Evolutionary conservation across 1,139 yeast genomes (phyloP).

Genomic region (Candida sp.): DNA sequence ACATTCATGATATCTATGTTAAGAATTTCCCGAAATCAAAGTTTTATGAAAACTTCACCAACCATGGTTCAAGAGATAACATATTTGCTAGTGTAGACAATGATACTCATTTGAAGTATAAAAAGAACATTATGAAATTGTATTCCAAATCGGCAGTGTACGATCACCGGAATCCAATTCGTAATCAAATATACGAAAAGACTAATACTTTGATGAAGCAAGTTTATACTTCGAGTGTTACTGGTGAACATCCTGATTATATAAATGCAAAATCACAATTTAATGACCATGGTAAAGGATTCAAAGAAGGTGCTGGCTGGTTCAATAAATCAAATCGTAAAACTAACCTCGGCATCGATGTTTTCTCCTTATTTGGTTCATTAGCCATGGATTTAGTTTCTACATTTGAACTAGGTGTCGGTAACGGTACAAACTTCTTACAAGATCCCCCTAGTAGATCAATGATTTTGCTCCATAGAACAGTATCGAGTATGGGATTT

Average conservation of each 20-base stretch:
- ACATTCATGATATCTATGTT: conserved; percentile 54
- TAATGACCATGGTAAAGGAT: conserved; percentile 37
- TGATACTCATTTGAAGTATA: conserved; percentile 45
- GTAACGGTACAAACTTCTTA: conserved; percentile 42
- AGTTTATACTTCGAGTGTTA: conserved; percentile 26
- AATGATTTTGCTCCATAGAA: conserved; percentile 47
- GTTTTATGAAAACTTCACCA: conserved; percentile 62
- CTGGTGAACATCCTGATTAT: conserved; percentile 30
- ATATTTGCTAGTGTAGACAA: conserved; percentile 56
- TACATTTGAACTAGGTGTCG: conserved; percentile 55
- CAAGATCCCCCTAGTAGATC: conserved; percentile 33
- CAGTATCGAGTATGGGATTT: conserved; percentile 63
- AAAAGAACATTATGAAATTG: conserved; percentile 43
- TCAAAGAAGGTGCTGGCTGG: conserved; percentile 24
- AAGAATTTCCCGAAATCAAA: conserved; percentile 56
- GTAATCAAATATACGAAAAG: conserved; percentile 21
- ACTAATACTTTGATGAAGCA: conserved; percentile 22
- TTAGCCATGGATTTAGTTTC: conserved; percentile 72
- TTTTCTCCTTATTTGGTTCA: conserved; percentile 60
- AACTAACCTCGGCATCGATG: conserved; percentile 45
- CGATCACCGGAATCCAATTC: conserved; percentile 25
- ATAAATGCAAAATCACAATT: conserved; percentile 27
- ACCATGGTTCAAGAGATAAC: conserved; percentile 51
- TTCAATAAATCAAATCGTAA: conserved; percentile 17
- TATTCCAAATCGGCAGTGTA: conserved; percentile 48